Percentiles rank a stretch among this genome's conserved stretches.
phyloP scores from a whole-genome alignment of 108 stramenopile genomes.

The Nannochloropsis oceanica region DNA sequence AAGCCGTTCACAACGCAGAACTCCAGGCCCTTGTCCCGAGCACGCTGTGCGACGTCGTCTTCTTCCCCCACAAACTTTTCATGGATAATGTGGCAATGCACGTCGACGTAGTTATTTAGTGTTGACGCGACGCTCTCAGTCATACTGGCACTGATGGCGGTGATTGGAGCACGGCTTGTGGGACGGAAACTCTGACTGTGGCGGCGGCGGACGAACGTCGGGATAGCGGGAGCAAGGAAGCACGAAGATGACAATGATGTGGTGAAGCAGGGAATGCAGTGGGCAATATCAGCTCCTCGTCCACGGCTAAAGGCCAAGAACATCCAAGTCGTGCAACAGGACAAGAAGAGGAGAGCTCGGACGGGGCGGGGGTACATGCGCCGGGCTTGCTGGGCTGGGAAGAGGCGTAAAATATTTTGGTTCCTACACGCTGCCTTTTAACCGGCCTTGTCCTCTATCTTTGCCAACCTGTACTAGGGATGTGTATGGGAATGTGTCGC shows the following conservation, averaged over 20 bases:
- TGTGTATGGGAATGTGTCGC: no score
- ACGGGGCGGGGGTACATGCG: neutral
- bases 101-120: neutral
- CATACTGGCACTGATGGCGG: neutral
- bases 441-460: no score
- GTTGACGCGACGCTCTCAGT: neutral
- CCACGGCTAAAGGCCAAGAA: neutral
- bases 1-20: constrained; percentile 20
- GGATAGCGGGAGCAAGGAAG: neutral
- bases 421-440: no score
- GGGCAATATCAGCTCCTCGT: neutral
- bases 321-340: neutral
- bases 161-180: neutral
- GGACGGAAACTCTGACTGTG: neutral
- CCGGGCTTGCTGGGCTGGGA: no score
- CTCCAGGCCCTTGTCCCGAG: neutral
- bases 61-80: neutral
- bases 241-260: neutral
- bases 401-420: no score
- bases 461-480: no score
- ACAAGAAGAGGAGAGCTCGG: neutral
- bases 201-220: neutral
- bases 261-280: neutral
- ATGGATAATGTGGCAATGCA: constrained; percentile 18
- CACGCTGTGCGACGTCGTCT: neutral